These are phyloP conservation scores for Coelastrella sp. DNA, from an alignment of 139 green algal species.

Conservation along the genomic window DNA sequence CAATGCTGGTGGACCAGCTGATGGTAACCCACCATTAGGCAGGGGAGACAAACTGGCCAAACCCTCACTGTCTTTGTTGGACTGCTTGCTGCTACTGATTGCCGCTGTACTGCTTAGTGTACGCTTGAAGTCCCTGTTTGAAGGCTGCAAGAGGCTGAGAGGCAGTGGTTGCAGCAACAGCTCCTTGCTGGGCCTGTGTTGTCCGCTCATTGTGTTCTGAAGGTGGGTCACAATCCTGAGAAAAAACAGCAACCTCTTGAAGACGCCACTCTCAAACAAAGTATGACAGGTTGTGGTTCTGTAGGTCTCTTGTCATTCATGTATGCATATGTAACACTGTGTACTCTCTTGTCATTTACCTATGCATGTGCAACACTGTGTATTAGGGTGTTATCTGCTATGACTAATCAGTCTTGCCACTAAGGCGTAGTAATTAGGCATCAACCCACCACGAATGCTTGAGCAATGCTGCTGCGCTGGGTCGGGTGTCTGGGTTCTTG, in stretches of 20 bases:
- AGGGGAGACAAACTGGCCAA: background rate
- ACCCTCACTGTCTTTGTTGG: background rate
- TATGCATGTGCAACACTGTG: no score
- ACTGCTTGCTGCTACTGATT: background rate
- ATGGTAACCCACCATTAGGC: constrained; percentile 26
- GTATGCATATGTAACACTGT: no score
- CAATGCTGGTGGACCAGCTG: background rate
- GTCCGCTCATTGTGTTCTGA: constrained; percentile 13
- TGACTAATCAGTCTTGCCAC: no score
- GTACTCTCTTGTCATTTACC: no score
- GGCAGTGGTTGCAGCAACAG: constrained; percentile 52
- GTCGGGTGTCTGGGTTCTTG: constrained; percentile 73
- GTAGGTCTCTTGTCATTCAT: no score
- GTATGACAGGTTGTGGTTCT: no score
- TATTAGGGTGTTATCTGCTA: no score
- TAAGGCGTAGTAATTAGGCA: no score
- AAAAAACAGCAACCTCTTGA: background rate
- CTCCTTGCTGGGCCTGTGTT: constrained; percentile 47
- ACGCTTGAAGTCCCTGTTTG: constrained; percentile 28
- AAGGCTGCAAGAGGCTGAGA: background rate
- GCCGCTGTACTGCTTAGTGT: constrained; percentile 21
- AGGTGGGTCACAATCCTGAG: constrained; percentile 41
- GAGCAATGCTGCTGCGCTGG: constrained; percentile 73
- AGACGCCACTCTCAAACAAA: background rate
- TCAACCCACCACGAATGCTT: constrained; percentile 72